A percentile compares a stretch with the other conserved stretches of the same genome.
These are phyloP conservation scores for Penicillium diatomitis DNA, from an alignment of 495 filamentous ascomycete genomes.

Conservation along the genomic window DNA sequence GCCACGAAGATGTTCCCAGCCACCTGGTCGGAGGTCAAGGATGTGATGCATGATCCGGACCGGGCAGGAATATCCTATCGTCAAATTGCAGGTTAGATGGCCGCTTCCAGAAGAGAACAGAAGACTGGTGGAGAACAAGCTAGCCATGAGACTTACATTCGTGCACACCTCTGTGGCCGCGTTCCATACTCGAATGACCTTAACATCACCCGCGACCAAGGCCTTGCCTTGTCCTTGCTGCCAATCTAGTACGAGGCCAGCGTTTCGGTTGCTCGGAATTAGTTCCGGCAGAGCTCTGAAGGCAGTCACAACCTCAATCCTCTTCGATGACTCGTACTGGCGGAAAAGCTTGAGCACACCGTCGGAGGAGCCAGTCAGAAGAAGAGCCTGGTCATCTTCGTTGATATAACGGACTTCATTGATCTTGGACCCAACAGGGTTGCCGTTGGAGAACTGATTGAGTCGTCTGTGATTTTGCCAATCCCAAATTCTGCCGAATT, in stretches of 20 bases:
- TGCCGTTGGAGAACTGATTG: constrained; percentile 85
- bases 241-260: constrained; percentile 95
- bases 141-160: constrained; percentile 39
- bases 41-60: constrained; percentile 91
- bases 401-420: constrained; percentile 96
- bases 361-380: constrained; percentile 92
- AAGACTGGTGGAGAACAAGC: neutral
- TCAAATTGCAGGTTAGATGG: neutral
- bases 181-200: constrained; percentile 92
- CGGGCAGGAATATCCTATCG: constrained; percentile 83
- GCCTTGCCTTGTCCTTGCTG: constrained; percentile 93
- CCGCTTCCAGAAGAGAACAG: no score
- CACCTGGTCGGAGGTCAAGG: constrained; percentile 92
- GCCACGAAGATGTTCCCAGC: constrained; percentile 93
- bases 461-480: constrained; percentile 67
- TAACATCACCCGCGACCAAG: constrained; percentile 90
- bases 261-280: constrained; percentile 83
- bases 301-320: constrained; percentile 77
- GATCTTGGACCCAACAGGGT: constrained; percentile 82
- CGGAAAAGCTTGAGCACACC: constrained; percentile 90
- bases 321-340: constrained; percentile 62
- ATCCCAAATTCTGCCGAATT: constrained; percentile 66
- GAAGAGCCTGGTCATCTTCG: constrained; percentile 88
- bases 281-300: constrained; percentile 91
- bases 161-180: constrained; percentile 88